Conservation (phyloP, 805 yeast species). For the Candida pseudoglaebosa region DNA sequence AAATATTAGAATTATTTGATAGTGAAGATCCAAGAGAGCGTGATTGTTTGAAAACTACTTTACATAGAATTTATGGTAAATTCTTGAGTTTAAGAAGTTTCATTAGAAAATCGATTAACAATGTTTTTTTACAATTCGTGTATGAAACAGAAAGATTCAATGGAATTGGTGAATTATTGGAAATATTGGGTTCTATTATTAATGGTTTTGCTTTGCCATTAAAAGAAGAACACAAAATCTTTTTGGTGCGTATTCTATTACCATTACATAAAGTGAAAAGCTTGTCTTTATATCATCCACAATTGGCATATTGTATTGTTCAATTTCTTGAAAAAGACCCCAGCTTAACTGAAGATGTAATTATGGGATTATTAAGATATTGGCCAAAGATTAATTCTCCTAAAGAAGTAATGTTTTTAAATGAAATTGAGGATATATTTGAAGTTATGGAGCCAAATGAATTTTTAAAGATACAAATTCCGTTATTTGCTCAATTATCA, state of each 20-base stretch:
- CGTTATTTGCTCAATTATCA: slow-evolving; percentile 88
- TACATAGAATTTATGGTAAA: slow-evolving; percentile 95
- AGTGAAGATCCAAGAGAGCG: slow-evolving; percentile 96
- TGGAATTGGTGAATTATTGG: slow-evolving; percentile 92
- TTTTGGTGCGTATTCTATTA: slow-evolving; percentile 76
- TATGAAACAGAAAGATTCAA: slow-evolving; percentile 95
- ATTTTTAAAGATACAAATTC: slow-evolving; percentile 86
- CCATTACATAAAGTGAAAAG: slow-evolving; percentile 93
- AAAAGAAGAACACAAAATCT: slow-evolving; percentile 94
- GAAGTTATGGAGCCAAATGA: slow-evolving; percentile 95
- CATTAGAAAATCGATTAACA: slow-evolving; percentile 85
- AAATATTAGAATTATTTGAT: slow-evolving; percentile 84
- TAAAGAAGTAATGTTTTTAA: slow-evolving; percentile 91
- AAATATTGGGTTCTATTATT: slow-evolving; percentile 91
- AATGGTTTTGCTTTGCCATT: slow-evolving; percentile 97
- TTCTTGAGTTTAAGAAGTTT: slow-evolving; percentile 84
- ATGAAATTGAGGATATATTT: slow-evolving; percentile 94
- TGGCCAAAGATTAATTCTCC: slow-evolving; percentile 98
- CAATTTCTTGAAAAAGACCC: slow-evolving; percentile 97
- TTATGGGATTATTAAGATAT: slow-evolving; percentile 85
- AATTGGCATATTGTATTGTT: slow-evolving; percentile 92
- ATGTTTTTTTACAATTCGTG: slow-evolving; percentile 87
- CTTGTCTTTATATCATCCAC: slow-evolving; percentile 89
- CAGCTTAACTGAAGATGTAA: slow-evolving; percentile 87
- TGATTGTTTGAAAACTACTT: slow-evolving; percentile 89